Conservation (phyloP, 306 rosid genomes). For the Rubus idaeus region DNA sequence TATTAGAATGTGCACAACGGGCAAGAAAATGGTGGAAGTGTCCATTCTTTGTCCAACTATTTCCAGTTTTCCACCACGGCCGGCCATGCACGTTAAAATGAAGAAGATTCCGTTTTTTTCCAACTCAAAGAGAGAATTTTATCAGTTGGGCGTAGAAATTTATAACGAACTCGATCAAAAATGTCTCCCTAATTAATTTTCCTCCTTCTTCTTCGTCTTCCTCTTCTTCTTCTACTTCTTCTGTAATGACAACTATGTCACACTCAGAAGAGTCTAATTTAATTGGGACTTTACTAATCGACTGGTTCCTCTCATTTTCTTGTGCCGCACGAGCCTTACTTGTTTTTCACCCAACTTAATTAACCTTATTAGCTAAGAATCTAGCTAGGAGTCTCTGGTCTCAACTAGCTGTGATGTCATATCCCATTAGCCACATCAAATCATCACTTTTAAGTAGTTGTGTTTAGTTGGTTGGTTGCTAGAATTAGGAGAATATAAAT, state of each 20-base stretch:
- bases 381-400: neutral
- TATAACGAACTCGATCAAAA: too few species aligned
- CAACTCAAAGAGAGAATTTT: neutral
- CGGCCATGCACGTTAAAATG: slow-evolving; percentile 26
- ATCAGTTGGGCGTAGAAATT: slow-evolving; percentile 20
- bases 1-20: neutral
- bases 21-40: neutral
- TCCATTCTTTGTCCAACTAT: slow-evolving; percentile 7
- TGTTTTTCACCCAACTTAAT: slow-evolving; percentile 20
- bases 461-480: slow-evolving; percentile 38
- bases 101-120: neutral
- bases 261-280: slow-evolving; percentile 9
- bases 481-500: slow-evolving; percentile 21
- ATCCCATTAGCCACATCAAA: neutral
- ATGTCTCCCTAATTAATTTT: too few species aligned
- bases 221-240: too few species aligned
- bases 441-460: slow-evolving; percentile 34
- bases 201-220: too few species aligned
- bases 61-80: slow-evolving; percentile 36
- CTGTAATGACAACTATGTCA: neutral
- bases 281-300: slow-evolving; percentile 16
- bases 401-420: slow-evolving; percentile 1
- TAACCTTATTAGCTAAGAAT: neutral
- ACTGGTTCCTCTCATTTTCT: slow-evolving; percentile 10
- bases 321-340: slow-evolving; percentile 34